Evolutionary conservation across 2,329 filamentous ascomycete species (phyloP), one percentile per base, ranked within the genome.

Genomic region (Emergomyces orientalis): DNA sequence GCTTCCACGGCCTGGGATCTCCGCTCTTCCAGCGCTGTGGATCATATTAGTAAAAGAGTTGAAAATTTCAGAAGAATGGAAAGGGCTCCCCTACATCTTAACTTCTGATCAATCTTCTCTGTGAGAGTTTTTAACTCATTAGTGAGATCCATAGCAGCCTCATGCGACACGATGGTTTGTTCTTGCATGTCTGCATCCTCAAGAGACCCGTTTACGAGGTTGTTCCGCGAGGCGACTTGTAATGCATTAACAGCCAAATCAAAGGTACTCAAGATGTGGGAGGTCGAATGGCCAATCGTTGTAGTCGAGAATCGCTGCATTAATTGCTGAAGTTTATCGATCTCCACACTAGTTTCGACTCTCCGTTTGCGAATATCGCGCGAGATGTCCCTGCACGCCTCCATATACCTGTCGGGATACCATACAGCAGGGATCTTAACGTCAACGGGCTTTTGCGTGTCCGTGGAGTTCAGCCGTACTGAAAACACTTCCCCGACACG

Each of bases 401-500:
- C 76, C 55, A 86, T 74, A 69, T 87, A 88, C 55, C 84, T 79
- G 72, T 87, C 85, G 4, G 82, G 78, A 66, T 84, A 85, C 68
- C 85, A 80, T 1, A 77, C 75, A 1, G 78, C 70, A 3, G 84
- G 84, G 22, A 86, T 76, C 6, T 79, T 80, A 52, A 86, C 72
- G 34, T 78, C 75, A 30, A 82, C 69, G 34, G 66, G 69, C 49
- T 69, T 71, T 41, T 66, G 73, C 39, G 73, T 45, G 17, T 34
- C 52, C 19, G 68, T 75, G 62, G 68, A 66, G 71, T 67, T 72
- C 52, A 75, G 66, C 66, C 69, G 77, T 69, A 86, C 76, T 11
- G 81, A 79, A n/a, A 87, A 72, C 25, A 87, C 76, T 32, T 85
- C 81, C 17, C 81, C 83, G 41, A 80, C 72, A 25, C 74, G 71